A percentile compares a stretch with the other conserved stretches of the same genome.
Evolutionary conservation across 768 basidiomycete species (phyloP).

Genomic region (Phlebiopsis gigantea): DNA sequence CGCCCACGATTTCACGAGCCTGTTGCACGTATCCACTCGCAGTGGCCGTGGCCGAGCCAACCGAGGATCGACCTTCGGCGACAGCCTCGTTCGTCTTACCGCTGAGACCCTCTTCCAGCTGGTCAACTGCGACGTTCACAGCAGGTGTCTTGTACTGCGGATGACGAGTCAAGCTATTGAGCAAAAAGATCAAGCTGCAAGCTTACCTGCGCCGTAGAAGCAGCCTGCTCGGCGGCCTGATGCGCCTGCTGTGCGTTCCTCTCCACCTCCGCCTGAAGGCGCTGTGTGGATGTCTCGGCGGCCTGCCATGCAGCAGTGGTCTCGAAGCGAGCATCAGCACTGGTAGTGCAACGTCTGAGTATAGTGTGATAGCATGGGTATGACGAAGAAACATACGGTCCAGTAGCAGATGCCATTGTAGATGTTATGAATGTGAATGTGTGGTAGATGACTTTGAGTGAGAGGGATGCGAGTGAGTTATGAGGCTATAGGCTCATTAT

Average conservation of each 20-base stretch:
- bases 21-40: conserved; percentile 49
- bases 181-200: neutral
- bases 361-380: neutral
- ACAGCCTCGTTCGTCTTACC: conserved; percentile 47
- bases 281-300: conserved; percentile 38
- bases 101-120: conserved; percentile 24
- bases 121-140: conserved; percentile 21
- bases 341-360: neutral
- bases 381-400: conserved; percentile 3
- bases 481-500: neutral
- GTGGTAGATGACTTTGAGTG: neutral
- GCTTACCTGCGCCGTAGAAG: conserved; percentile 46
- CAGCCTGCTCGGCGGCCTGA: conserved; percentile 46
- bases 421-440: neutral
- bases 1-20: conserved; percentile 43
- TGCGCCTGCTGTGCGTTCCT: conserved; percentile 40
- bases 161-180: neutral
- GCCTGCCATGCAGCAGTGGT: conserved; percentile 54
- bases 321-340: conserved; percentile 31
- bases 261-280: conserved; percentile 39
- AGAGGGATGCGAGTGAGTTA: conserved; percentile 2
- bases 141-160: conserved; percentile 18
- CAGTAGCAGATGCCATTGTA: conserved; percentile 10
- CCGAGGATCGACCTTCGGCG: conserved; percentile 48
- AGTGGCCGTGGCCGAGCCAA: conserved; percentile 40